Evolutionary conservation across 208 protist genomes (phyloP), one percentile per base, ranked within the genome.

Genomic region (Herpetomonas muscarum): DNA sequence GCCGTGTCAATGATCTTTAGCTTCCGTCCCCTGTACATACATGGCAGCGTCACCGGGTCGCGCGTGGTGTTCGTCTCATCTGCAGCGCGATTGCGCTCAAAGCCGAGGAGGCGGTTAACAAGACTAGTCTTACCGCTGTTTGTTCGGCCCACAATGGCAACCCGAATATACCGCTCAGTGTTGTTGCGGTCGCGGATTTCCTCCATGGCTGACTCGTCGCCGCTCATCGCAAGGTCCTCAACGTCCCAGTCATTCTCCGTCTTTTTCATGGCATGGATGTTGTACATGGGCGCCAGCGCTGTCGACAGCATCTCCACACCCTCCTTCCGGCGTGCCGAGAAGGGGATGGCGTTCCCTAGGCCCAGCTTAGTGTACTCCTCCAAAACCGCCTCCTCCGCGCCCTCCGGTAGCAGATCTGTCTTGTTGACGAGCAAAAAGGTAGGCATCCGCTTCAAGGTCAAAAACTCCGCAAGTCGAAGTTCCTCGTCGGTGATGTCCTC

Each of bases 81-180:
- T 7, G 89, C 80, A 0, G 89, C 82, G 5, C 87, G 82, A 50
- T 79, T 83, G 21, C 90, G 73, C 74, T 97, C 88, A 54, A 89
- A 88, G n/a, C 90, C 92, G 5, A 97, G 77, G 17, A 98, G 81
- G 21, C 92, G 78, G 67, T 98, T 98, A 36, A 98, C 76, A 4
- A 98, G 70, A 34, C 90, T 97, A 21, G 81, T 94, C 59, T 98
- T 98, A 22, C 94, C 94, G 60, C 80, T 87, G 71, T 97, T 98
- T 30, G 89, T 90, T 52, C 90, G 80, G 28, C 94, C 94, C 4
- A 98, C 83, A 25, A 98, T 80, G 0, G 88, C 91, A 26, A 98
- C 83, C 13, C 92, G 83, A 48, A 97, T 92, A 60, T 77, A 89
- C 29, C 76, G 76, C 37, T 93, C 87, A 3, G 70, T 78, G 61